A percentile compares a stretch with the other conserved stretches of the same genome.
These are phyloP conservation scores for Periglandula ipomoeae DNA, from an alignment of 2,329 filamentous ascomycete species.

Conservation along the genomic window DNA sequence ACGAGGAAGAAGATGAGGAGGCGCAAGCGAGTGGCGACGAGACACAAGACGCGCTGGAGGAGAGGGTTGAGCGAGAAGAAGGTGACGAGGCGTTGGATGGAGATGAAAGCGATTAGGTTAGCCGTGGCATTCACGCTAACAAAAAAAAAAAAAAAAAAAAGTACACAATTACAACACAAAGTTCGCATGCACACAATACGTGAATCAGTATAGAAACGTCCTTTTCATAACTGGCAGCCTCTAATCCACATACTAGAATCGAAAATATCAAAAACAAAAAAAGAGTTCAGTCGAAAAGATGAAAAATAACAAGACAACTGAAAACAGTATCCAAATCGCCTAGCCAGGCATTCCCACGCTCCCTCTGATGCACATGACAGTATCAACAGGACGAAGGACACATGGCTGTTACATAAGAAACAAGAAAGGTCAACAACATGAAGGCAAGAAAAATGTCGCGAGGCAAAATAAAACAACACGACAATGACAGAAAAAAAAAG, in stretches of 20 bases:
- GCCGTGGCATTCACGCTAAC: too few relatives aligned
- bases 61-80: slow-evolving; percentile 36
- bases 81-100: slow-evolving; percentile 56
- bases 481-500: slow-evolving; percentile 10
- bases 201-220: neutral
- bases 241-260: neutral
- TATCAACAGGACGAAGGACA: slow-evolving; percentile 7
- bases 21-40: slow-evolving; percentile 33
- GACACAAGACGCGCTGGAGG: slow-evolving; percentile 44
- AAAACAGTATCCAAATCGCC: neutral
- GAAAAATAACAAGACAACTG: neutral
- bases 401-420: neutral
- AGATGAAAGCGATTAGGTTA: slow-evolving; percentile 44
- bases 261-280: neutral
- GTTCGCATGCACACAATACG: too few relatives aligned
- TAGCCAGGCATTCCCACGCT: slow-evolving; percentile 7
- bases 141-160: too few relatives aligned
- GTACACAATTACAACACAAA: too few relatives aligned
- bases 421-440: slow-evolving; percentile 4
- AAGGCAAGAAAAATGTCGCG: slow-evolving; percentile 6
- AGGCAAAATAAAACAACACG: slow-evolving; percentile 11
- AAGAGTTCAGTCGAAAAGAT: neutral
- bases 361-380: slow-evolving; percentile 9
- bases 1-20: slow-evolving; percentile 32
- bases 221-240: neutral